Evolutionary conservation across 2,329 filamentous ascomycete species (phyloP).

Genomic region (Elsinoe fawcettii): DNA sequence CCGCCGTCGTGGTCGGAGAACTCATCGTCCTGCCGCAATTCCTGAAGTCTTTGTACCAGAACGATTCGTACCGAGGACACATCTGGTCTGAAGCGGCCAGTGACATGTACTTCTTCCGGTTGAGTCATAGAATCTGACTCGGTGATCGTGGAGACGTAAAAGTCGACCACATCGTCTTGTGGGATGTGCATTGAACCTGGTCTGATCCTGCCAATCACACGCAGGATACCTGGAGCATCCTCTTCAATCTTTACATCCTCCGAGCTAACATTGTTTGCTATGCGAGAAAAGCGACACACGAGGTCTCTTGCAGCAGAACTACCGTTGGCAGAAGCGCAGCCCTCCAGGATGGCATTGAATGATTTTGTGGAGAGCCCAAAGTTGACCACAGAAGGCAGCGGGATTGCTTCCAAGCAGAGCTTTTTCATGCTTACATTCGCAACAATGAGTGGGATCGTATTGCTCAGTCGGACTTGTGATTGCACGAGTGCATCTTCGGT

Average conservation of each 20-base stretch:
- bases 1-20: background rate
- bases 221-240: background rate
- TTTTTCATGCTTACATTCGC: constrained; percentile 21
- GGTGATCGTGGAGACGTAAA: background rate
- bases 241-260: background rate
- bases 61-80: constrained; percentile 6
- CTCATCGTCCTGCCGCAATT: background rate
- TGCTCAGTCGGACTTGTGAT: background rate
- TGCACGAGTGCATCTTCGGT: background rate
- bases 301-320: constrained; percentile 41
- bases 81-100: constrained; percentile 3
- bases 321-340: constrained; percentile 45
- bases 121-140: background rate
- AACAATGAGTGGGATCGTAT: constrained; percentile 23
- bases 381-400: constrained; percentile 16
- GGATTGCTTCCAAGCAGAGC: constrained; percentile 24
- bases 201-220: background rate
- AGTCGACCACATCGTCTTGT: background rate
- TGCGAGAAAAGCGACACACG: constrained; percentile 42
- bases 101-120: background rate
- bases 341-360: constrained; percentile 48
- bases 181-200: background rate
- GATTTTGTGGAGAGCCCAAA: constrained; percentile 26
- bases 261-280: constrained; percentile 1
- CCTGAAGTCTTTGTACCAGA: background rate